Conservation (phyloP, 75 land plant species). For the Isoetes taiwanensis region DNA sequence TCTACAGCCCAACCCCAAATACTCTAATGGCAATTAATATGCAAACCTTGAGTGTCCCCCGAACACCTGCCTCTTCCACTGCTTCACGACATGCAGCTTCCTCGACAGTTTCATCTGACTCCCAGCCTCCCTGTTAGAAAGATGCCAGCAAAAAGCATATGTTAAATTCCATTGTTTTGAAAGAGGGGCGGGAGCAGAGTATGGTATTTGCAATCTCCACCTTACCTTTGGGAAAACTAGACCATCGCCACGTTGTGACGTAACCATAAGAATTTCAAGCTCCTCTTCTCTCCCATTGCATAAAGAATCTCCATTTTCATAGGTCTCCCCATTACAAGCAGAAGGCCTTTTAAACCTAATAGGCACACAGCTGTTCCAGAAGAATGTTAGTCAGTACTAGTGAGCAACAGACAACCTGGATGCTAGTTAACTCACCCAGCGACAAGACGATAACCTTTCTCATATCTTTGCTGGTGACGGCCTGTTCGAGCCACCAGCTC, state of each 20-base stretch:
- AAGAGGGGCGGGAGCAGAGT: background rate
- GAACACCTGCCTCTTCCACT: constrained; percentile 3
- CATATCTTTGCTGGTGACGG: constrained; percentile 83
- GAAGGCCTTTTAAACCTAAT: too few species aligned
- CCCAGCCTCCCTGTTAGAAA: constrained; percentile 6
- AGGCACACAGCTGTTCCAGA: too few species aligned
- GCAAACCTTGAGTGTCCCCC: background rate
- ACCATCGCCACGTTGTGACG: background rate
- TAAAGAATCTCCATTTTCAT: too few species aligned
- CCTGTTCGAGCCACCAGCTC: constrained; percentile 90
- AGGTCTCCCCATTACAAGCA: too few species aligned
- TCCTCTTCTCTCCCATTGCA: constrained; percentile 3
- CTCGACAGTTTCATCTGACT: constrained; percentile 1
- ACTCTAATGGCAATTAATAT: background rate
- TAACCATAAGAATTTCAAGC: background rate
- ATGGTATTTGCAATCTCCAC: background rate
- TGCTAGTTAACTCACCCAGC: constrained; percentile 63
- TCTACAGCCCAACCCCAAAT: too few species aligned
- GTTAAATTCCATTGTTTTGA: background rate
- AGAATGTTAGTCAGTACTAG: too few species aligned
- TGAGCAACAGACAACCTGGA: too few species aligned
- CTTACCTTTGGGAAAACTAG: constrained; percentile 1
- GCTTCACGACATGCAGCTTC: constrained; percentile 1
- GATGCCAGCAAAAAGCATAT: background rate
- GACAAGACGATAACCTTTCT: constrained; percentile 67